Conservation (phyloP, 106 monocot genomes). For the Acorus gramineus region DNA sequence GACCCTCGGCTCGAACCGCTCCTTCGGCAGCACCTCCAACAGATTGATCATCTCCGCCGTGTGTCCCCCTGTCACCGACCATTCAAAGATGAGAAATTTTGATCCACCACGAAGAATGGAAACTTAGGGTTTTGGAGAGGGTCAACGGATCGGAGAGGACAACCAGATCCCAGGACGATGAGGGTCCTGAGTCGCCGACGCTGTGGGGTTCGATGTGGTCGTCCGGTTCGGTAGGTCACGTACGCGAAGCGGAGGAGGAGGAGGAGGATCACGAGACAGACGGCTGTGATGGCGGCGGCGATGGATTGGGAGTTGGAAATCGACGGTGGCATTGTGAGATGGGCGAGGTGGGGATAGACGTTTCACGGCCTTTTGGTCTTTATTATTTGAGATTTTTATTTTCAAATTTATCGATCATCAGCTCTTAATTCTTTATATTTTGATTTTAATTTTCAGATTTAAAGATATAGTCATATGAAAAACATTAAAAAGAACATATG, state of each 20-base stretch:
- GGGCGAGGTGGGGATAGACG: no score
- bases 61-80: conserved; percentile 51
- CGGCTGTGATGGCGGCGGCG: no score
- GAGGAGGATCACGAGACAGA: not conserved
- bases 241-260: conserved; percentile 29
- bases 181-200: conserved; percentile 26
- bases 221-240: conserved; percentile 30
- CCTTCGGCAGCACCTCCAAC: conserved; percentile 51
- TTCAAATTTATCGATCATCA: no score
- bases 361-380: no score
- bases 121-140: not conserved
- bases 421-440: no score
- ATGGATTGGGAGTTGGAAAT: no score
- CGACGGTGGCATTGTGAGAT: no score
- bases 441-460: no score
- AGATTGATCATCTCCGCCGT: conserved; percentile 94
- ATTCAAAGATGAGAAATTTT: not conserved
- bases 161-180: conserved; percentile 72
- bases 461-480: no score
- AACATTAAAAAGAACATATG: no score
- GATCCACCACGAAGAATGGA: not conserved
- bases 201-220: conserved; percentile 4
- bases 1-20: conserved; percentile 52
- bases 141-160: not conserved
- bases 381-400: no score